Percentiles rank a stretch among this genome's conserved stretches.
Conservation (phyloP, 495 filamentous ascomycete genomes). For the Xylaria grammica region DNA sequence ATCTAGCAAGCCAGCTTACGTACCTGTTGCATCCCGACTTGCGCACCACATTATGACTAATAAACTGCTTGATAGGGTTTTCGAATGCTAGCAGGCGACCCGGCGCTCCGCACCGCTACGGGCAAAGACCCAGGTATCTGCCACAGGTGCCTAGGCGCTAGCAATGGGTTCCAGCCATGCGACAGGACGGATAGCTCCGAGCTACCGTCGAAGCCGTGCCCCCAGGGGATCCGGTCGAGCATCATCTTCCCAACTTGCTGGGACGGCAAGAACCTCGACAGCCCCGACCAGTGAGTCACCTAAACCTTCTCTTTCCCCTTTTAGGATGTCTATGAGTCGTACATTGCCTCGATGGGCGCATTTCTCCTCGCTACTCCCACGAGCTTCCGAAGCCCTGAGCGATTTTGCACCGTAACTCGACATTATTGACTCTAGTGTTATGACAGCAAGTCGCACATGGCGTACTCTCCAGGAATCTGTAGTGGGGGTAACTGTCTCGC, state of each 20-base stretch:
- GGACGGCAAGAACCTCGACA: slow-evolving; percentile 47
- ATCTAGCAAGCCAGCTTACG: not conserved
- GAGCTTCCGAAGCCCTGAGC: slow-evolving; percentile 5
- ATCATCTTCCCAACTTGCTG: slow-evolving; percentile 50
- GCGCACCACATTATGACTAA: not conserved
- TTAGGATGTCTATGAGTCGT: not conserved
- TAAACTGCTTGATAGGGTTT: slow-evolving; percentile 50
- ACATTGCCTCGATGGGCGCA: not conserved
- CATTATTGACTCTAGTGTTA: slow-evolving; percentile 7
- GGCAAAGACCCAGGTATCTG: slow-evolving; percentile 39
- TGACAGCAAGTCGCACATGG: slow-evolving; percentile 1
- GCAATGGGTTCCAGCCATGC: slow-evolving; percentile 40
- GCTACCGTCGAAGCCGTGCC: slow-evolving; percentile 37
- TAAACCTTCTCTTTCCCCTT: not conserved
- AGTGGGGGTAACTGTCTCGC: slow-evolving; percentile 4
- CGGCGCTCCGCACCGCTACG: slow-evolving; percentile 50
- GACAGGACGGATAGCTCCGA: slow-evolving; percentile 42
- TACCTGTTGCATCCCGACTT: not conserved
- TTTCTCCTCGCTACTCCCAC: slow-evolving; percentile 16
- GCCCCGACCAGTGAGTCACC: slow-evolving; percentile 36
- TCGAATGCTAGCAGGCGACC: slow-evolving; percentile 75
- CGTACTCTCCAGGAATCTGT: slow-evolving; percentile 11
- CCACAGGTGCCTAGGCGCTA: slow-evolving; percentile 44
- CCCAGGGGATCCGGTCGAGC: slow-evolving; percentile 42
- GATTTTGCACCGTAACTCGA: not conserved